Evolutionary conservation across 345 rosid species (phyloP).

Genomic region (Ceriops decandra): DNA sequence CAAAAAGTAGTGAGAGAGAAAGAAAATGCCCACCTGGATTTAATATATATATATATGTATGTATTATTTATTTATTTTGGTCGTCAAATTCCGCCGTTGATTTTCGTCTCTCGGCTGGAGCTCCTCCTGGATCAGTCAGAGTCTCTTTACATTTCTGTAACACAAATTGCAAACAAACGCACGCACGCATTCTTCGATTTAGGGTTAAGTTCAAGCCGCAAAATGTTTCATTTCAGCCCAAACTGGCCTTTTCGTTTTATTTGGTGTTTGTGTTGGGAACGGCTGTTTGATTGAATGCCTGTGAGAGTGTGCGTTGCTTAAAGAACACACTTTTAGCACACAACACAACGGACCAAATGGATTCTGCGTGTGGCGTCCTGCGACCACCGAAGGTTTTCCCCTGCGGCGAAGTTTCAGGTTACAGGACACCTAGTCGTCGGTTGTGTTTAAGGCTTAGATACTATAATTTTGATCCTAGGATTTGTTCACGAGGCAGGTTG

Average conservation of each 20-base stretch:
- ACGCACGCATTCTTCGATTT: too few relatives aligned
- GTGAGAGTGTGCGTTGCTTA: slow-evolving; percentile 21
- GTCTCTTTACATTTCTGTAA: too few relatives aligned
- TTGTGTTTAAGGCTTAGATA: slow-evolving; percentile 34
- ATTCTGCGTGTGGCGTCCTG: slow-evolving; percentile 45
- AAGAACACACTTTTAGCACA: not conserved
- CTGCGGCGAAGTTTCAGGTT: slow-evolving; percentile 31
- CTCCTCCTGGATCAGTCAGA: slow-evolving; percentile 36
- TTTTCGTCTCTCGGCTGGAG: slow-evolving; percentile 3
- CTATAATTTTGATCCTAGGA: slow-evolving; percentile 27
- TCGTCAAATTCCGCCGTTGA: slow-evolving; percentile 29
- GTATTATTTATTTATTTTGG: not conserved
- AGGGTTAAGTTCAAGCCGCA: not conserved
- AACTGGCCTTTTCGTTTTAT: not conserved
- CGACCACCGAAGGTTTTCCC: slow-evolving; percentile 39
- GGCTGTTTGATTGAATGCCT: slow-evolving; percentile 42
- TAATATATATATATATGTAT: not conserved
- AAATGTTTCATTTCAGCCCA: not conserved
- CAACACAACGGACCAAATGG: slow-evolving; percentile 38
- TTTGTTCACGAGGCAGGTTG: slow-evolving; percentile 25
- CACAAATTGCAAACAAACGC: too few relatives aligned
- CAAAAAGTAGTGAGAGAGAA: too few relatives aligned
- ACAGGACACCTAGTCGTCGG: slow-evolving; percentile 28
- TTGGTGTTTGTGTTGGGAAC: too few relatives aligned
- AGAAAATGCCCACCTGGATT: not conserved